Evolutionary conservation across 108 stramenopile species (phyloP), one percentile per base, ranked within the genome.

Genomic region (Poteriospumella lacustris): DNA sequence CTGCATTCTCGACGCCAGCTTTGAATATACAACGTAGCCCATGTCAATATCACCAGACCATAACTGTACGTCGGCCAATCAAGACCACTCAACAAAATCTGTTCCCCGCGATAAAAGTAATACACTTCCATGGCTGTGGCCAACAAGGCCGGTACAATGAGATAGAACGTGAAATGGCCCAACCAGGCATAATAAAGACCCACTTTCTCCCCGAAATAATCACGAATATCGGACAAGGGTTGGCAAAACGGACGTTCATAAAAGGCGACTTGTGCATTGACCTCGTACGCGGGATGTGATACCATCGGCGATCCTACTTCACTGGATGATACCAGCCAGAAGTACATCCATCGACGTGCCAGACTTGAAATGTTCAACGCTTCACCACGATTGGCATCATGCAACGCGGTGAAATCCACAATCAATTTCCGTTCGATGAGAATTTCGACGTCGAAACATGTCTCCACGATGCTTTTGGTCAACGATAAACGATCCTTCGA

Each of bases 121-220:
- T 19, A 56, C 15, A 24, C 52, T 19, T 19, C 15, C 15, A 15
- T 19, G 52, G 24, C 24, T 15, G 19, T 19, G 24, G 19, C 52
- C 15, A 56, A 56, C 15, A 56, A 15, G 24, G 52, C 52, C 15
- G 52, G 52, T 19, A 56, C 15, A 56, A 56, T 24, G 15, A 56
- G 24, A 56, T 15, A 15, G 24, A 19, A 12, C 75, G 82, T 83
- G 81, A 81, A 83, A 76, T 83, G 82, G 33, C 81, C 78, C 2
- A 83, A 40, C 78, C 80, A 83, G n/a, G 78, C 76, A 36, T 78
- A 83, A 40, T 83, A 83, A 0, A 83, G 78, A n/a, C 82, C 82
- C 3, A 83, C 70, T 44, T 83, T 83, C 81, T 83, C 82, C 38
- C 82, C 82, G 39, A 78, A 83, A 67, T 83, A 83, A 42, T 81